A percentile compares a stretch with the other conserved stretches of the same genome.
These are phyloP conservation scores for Pseudocercospora crystallina DNA, from an alignment of 2,329 filamentous ascomycete genomes.

Conservation along the genomic window DNA sequence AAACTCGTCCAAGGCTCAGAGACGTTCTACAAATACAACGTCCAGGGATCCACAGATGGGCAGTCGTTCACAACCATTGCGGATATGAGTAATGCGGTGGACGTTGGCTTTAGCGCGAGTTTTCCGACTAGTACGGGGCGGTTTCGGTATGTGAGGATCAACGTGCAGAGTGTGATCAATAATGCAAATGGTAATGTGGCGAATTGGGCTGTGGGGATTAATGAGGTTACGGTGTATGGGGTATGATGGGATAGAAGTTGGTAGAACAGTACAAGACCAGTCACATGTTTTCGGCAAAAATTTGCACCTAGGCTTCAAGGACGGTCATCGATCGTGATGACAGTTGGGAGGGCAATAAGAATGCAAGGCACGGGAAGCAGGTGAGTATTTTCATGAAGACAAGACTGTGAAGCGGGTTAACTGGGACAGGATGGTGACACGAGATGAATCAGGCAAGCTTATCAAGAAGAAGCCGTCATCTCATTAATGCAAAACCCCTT, in stretches of 20 bases:
- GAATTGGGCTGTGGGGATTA: slow-evolving; percentile 10
- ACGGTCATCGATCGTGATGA: neutral
- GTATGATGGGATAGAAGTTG: neutral
- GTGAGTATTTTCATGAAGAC: too few relatives aligned
- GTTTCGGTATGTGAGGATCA: slow-evolving; percentile 8
- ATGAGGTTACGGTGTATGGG: slow-evolving; percentile 15
- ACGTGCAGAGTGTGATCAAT: slow-evolving; percentile 8
- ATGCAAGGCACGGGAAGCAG: too few relatives aligned
- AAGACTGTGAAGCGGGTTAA: neutral
- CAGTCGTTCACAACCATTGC: slow-evolving; percentile 10
- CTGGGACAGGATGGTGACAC: neutral
- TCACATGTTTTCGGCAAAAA: neutral
- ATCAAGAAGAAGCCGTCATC: too few relatives aligned
- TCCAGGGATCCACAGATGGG: slow-evolving; percentile 19
- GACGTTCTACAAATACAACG: slow-evolving; percentile 23
- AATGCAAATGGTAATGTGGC: slow-evolving; percentile 12
- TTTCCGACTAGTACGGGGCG: slow-evolving; percentile 6
- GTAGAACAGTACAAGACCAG: too few relatives aligned
- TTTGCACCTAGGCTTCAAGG: neutral
- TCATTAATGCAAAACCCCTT: too few relatives aligned
- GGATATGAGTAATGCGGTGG: slow-evolving; percentile 9
- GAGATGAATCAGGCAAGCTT: too few relatives aligned
- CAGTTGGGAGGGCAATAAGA: too few relatives aligned
- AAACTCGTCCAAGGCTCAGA: slow-evolving; percentile 21
- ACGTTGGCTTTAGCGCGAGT: slow-evolving; percentile 11